These are phyloP conservation scores for Ophiocordyceps sinensis DNA, from an alignment of 2,329 filamentous ascomycete species.

Conservation along the genomic window DNA sequence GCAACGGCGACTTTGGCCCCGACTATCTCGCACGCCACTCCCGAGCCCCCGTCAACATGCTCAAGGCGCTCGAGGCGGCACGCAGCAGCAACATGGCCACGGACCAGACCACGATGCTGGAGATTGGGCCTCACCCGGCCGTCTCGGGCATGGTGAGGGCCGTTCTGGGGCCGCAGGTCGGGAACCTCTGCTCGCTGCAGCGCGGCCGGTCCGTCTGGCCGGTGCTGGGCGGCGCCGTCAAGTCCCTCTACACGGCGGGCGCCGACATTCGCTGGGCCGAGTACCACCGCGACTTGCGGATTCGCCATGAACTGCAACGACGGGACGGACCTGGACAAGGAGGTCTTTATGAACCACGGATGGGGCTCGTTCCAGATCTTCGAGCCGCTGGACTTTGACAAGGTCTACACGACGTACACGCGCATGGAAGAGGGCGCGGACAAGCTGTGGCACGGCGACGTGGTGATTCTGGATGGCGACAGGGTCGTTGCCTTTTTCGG, in stretches of 20 bases:
- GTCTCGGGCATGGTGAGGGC: constrained; percentile 1
- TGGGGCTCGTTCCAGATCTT: constrained; percentile 38
- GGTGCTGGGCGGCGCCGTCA: neutral
- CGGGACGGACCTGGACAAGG: constrained; percentile 35
- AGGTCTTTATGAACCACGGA: constrained; percentile 42
- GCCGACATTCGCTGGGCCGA: constrained; percentile 49
- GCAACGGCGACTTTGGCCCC: neutral
- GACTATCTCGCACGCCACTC: constrained; percentile 1
- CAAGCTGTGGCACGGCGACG: constrained; percentile 27
- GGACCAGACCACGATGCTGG: neutral
- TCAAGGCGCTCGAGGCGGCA: neutral
- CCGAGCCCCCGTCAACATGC: constrained; percentile 1
- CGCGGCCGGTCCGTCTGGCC: constrained; percentile 34
- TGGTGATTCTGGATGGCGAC: constrained; percentile 38
- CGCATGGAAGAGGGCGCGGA: constrained; percentile 33
- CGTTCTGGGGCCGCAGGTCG: neutral
- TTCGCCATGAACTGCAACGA: constrained; percentile 44
- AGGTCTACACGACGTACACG: constrained; percentile 41
- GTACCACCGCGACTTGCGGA: constrained; percentile 39
- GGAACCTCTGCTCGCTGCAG: constrained; percentile 22
- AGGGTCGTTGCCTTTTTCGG: constrained; percentile 30
- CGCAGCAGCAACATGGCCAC: neutral
- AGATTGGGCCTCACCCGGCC: constrained; percentile 1
- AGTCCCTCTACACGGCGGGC: neutral
- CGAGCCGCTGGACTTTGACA: constrained; percentile 27